Evolutionary conservation across 192 early-diverging fungal species (phyloP).

Genomic region (Backusella westeae): DNA sequence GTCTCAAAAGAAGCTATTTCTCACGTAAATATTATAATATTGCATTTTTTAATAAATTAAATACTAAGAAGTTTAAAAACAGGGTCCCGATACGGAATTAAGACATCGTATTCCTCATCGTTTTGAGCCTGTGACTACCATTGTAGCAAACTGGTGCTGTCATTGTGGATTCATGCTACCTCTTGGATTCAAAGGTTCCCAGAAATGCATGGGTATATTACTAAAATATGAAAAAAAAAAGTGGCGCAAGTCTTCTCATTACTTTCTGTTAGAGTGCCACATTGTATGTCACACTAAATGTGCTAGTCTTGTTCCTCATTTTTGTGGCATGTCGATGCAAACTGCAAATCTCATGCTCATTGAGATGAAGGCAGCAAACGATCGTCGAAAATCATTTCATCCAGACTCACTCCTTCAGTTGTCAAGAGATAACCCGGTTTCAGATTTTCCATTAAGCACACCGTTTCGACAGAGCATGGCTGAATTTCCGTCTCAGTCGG

Average conservation of each 20-base stretch:
- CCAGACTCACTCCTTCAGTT: background rate
- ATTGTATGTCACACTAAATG: constrained; percentile 82
- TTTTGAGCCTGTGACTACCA: constrained; percentile 79
- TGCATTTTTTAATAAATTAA: background rate
- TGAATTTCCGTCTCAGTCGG: background rate
- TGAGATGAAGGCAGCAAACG: constrained; percentile 70
- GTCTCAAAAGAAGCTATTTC: constrained; percentile 44
- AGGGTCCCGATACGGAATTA: constrained; percentile 62
- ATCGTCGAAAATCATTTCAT: constrained; percentile 16
- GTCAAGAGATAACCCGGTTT: background rate
- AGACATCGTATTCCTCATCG: constrained; percentile 96
- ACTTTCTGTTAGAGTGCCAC: constrained; percentile 69
- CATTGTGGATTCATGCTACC: constrained; percentile 97
- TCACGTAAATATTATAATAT: background rate
- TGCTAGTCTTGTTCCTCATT: constrained; percentile 80
- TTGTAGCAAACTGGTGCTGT: constrained; percentile 92
- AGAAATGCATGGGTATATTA: constrained; percentile 46
- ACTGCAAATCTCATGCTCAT: constrained; percentile 82
- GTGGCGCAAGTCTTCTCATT: background rate
- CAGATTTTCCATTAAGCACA: background rate
- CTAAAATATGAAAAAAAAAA: background rate
- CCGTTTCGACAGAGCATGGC: background rate
- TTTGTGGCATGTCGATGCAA: constrained; percentile 88
- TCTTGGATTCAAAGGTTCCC: constrained; percentile 66
- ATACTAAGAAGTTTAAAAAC: background rate